phyloP scores from a whole-genome alignment of 306 rosid genomes.

The Prinsepia uniflora region DNA sequence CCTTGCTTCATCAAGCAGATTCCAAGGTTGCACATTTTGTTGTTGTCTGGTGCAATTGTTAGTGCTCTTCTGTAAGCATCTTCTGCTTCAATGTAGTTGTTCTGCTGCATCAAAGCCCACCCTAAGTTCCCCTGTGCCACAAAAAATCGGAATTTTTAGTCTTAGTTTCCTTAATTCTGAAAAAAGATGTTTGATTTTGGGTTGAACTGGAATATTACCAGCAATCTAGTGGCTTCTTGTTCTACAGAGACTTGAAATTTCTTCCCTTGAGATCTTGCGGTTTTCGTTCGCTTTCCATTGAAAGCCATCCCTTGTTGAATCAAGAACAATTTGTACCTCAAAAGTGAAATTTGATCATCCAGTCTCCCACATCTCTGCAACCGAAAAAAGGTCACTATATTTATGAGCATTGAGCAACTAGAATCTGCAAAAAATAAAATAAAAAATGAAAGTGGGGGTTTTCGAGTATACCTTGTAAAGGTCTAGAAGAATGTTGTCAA shows the following conservation, averaged over 20 bases:
- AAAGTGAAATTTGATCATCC: slow-evolving; percentile 74
- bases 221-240: slow-evolving; percentile 93
- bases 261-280: slow-evolving; percentile 98
- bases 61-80: slow-evolving; percentile 90
- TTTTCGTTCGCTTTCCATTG: slow-evolving; percentile 95
- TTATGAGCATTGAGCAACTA: neutral
- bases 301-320: slow-evolving; percentile 95
- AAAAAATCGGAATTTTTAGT: neutral
- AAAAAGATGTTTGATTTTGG: neutral
- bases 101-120: slow-evolving; percentile 98
- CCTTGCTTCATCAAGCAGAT: slow-evolving; percentile 99
- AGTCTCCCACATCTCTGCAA: slow-evolving; percentile 89
- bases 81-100: slow-evolving; percentile 88
- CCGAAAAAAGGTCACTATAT: neutral
- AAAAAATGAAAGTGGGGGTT: neutral
- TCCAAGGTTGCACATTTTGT: slow-evolving; percentile 96
- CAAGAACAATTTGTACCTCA: slow-evolving; percentile 77
- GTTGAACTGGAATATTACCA: slow-evolving; percentile 43
- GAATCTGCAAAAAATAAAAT: neutral
- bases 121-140: slow-evolving; percentile 77
- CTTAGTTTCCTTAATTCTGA: neutral
- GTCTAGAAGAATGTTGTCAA: slow-evolving; percentile 91
- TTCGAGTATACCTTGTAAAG: slow-evolving; percentile 63
- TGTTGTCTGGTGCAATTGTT: slow-evolving; percentile 75
- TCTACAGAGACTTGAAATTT: slow-evolving; percentile 97